Evolutionary conservation across 768 basidiomycete species (phyloP).

Genomic region (Psilocybe subaeruginosa): DNA sequence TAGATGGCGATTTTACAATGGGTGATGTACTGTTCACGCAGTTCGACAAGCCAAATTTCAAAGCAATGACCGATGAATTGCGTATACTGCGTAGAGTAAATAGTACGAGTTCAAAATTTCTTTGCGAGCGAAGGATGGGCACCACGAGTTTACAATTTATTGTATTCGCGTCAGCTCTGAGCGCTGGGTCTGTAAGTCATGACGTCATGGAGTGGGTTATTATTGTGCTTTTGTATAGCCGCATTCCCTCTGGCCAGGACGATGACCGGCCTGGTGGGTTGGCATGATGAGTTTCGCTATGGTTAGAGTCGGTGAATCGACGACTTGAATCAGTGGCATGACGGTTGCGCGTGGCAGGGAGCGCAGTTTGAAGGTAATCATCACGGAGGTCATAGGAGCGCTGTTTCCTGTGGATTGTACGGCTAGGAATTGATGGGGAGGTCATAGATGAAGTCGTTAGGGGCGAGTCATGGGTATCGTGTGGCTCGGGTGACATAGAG

Average conservation of each 20-base stretch:
- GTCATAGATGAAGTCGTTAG: background rate
- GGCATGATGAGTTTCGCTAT: background rate
- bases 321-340: background rate
- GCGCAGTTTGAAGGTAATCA: conserved; percentile 21
- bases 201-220: conserved; percentile 5
- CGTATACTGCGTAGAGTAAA: no score
- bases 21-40: no score
- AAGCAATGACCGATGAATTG: no score
- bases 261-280: background rate
- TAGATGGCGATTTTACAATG: no score
- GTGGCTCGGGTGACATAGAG: background rate
- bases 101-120: no score
- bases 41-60: no score
- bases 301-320: background rate
- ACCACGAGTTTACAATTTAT: no score
- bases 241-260: background rate
- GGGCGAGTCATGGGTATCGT: background rate
- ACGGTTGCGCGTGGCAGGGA: background rate
- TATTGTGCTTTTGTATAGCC: background rate
- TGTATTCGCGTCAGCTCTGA: no score
- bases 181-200: background rate
- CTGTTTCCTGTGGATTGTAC: conserved; percentile 29
- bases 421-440: background rate
- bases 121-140: no score
- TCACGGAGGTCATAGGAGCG: conserved; percentile 30